Percentiles rank a stretch among this genome's conserved stretches.
phyloP scores from a whole-genome alignment of 306 rosid genomes.

The Mucuna pruriens region DNA sequence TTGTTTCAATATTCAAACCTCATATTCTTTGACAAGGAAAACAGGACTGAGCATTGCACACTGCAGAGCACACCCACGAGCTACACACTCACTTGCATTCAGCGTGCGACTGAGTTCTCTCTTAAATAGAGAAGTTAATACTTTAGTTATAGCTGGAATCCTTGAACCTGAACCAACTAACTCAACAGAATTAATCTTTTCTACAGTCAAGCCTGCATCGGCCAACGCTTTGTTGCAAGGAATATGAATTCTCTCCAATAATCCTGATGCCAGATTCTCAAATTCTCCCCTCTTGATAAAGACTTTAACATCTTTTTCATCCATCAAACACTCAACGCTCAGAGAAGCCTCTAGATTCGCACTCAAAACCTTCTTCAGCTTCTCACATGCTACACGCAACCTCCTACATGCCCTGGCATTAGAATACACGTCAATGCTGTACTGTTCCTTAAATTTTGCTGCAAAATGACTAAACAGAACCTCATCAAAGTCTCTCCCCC shows the following conservation, averaged over 20 bases:
- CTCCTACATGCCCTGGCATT: slow-evolving; percentile 74
- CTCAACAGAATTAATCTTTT: slow-evolving; percentile 75
- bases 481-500: slow-evolving; percentile 90
- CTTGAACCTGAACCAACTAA: slow-evolving; percentile 96
- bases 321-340: slow-evolving; percentile 94
- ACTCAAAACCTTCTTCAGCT: slow-evolving; percentile 91
- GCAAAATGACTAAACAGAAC: slow-evolving; percentile 76
- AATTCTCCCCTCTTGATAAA: slow-evolving; percentile 91
- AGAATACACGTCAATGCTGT: slow-evolving; percentile 70
- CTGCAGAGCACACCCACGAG: slow-evolving; percentile 96
- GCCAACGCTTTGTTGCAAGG: slow-evolving; percentile 83
- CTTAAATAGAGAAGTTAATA: slow-evolving; percentile 69
- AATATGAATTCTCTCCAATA: slow-evolving; percentile 68
- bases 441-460: slow-evolving; percentile 61
- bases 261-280: slow-evolving; percentile 71
- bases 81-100: slow-evolving; percentile 98
- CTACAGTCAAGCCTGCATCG: slow-evolving; percentile 71
- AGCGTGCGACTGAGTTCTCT: slow-evolving; percentile 76
- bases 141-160: slow-evolving; percentile 75
- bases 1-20: slow-evolving; percentile 63
- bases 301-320: slow-evolving; percentile 93
- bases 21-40: slow-evolving; percentile 78
- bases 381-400: slow-evolving; percentile 80
- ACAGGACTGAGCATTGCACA: slow-evolving; percentile 95
- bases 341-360: slow-evolving; percentile 88